Evolutionary conservation across 495 filamentous ascomycete species (phyloP).

Genomic region (Lichenothelia convexa): DNA sequence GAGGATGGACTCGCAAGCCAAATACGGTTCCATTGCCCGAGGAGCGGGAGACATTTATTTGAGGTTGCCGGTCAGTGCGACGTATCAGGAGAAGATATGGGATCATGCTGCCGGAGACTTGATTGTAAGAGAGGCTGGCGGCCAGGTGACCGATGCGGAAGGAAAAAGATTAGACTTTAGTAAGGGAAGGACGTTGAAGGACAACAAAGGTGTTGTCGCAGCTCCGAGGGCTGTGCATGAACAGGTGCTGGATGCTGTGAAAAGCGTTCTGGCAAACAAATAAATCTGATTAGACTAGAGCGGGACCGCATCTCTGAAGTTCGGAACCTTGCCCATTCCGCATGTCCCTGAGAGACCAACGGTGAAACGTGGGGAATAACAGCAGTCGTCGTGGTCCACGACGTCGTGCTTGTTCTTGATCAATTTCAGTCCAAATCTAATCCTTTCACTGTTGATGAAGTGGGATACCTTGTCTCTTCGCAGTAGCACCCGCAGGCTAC

Average conservation of each 20-base stretch:
- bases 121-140: slow-evolving; percentile 86
- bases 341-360: no score
- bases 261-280: slow-evolving; percentile 50
- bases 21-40: slow-evolving; percentile 90
- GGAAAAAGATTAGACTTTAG: slow-evolving; percentile 71
- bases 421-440: no score
- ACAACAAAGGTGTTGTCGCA: slow-evolving; percentile 86
- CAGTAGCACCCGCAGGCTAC: no score
- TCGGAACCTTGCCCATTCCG: no score
- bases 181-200: slow-evolving; percentile 63
- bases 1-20: slow-evolving; percentile 91
- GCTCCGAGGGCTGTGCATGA: slow-evolving; percentile 57
- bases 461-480: no score
- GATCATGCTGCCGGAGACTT: slow-evolving; percentile 95
- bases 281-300: slow-evolving; percentile 6
- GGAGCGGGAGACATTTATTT: slow-evolving; percentile 92
- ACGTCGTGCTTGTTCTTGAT: no score
- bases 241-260: slow-evolving; percentile 64
- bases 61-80: slow-evolving; percentile 60
- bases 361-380: not conserved
- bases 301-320: not conserved
- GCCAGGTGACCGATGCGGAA: slow-evolving; percentile 69
- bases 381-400: not conserved
- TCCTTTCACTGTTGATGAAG: no score
- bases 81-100: slow-evolving; percentile 99